These are phyloP conservation scores for Fusarium coicis DNA, from an alignment of 2,329 filamentous ascomycete species.

Conservation along the genomic window DNA sequence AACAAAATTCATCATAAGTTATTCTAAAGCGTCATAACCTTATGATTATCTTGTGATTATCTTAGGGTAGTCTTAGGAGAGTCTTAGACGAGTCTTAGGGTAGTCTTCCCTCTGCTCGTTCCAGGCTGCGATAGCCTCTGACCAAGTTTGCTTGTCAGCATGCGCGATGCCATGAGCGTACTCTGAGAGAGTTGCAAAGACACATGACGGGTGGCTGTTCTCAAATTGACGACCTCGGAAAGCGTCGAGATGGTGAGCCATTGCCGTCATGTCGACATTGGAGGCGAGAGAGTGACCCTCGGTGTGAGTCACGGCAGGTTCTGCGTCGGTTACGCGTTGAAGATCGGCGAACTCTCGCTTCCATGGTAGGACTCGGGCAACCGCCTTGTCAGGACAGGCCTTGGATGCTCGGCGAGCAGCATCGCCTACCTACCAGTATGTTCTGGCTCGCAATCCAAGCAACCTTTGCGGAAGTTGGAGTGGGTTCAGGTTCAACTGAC, in stretches of 20 bases:
- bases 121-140: not conserved
- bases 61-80: not conserved
- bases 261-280: not conserved
- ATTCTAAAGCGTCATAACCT: not conserved
- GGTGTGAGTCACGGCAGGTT: not conserved
- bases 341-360: not conserved
- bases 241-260: not conserved
- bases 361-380: not conserved
- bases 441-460: not conserved
- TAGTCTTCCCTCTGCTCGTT: not conserved
- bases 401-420: not conserved
- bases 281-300: not conserved
- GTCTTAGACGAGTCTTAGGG: not conserved
- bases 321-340: not conserved
- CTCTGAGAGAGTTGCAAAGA: not conserved
- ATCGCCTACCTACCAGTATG: not conserved
- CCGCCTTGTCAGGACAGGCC: not conserved
- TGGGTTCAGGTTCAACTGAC: not conserved
- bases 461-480: not conserved
- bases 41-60: not conserved
- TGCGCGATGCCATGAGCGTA: not conserved
- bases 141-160: not conserved
- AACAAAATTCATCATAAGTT: not conserved
- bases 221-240: not conserved
- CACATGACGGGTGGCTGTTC: not conserved